Evolutionary conservation across 176 grass and related monocot genomes (phyloP), one percentile per base, ranked within the genome.

Genomic region (Poa annua): DNA sequence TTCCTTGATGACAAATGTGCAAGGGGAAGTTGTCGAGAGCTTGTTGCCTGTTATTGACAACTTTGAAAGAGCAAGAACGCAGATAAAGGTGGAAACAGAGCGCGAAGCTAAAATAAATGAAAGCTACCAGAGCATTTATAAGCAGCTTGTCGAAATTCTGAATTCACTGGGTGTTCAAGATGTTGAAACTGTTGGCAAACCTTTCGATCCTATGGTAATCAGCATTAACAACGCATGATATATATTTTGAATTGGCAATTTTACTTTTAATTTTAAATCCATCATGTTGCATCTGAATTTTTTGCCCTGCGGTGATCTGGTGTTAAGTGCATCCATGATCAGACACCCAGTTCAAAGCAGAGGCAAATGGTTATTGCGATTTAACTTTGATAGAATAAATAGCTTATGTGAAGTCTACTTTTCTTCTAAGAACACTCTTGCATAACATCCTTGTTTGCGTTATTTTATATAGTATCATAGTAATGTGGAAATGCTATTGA

Each of bases 51-150:
- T 96, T 86, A 76, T 99, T 56, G 96, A 99, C 88, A 99, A 96
- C 59, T 99, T 96, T 71, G 93, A 99, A 88, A 96, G 96, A 78
- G 96, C 96, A 39, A 99, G 87, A 92, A 69, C 71, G n/a, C 93
- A 99, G 81, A 94, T 99, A 86, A 96, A 99, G 82, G 93, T 89
- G 21, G 93, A 99, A 89, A 93, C 88, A 1, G 91, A 96, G 79
- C 77, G 70, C 38, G 91, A 96, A 89, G 83, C 82, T 66, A 99
- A 95, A 89, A 92, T 99, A 77, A 99, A 99, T 79, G 81, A 83
- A 55, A 99, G 91, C 79, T 96, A 99, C 81, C 96, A 96, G 87
- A 92, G 83, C 86, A 99, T 99, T 45, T 98, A 98, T 81, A 98
- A 95, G 87, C 96, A 98, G 74, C 93, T 99, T 56, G 29, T 93